phyloP scores from a whole-genome alignment of 192 early-diverging fungal genomes.

The Backusella tuberculispora region DNA sequence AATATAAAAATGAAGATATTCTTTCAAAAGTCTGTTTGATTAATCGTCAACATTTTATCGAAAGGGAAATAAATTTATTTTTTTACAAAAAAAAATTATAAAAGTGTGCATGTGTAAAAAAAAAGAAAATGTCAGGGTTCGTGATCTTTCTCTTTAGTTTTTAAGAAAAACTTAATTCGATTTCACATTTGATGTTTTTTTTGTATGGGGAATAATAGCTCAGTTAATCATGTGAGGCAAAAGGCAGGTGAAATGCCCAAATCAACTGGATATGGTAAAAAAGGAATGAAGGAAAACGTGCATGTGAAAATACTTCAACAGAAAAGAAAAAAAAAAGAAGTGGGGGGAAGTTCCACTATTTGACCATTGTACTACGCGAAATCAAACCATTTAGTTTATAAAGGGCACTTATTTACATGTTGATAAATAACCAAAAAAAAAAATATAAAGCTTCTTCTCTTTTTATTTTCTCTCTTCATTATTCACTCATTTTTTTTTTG shows the following conservation, averaged over 20 bases:
- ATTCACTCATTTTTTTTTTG: background rate
- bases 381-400: background rate
- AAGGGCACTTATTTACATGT: constrained; percentile 20
- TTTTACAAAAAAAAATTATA: background rate
- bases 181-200: constrained; percentile 7
- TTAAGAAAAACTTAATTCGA: background rate
- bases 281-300: constrained; percentile 6
- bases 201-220: background rate
- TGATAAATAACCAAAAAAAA: background rate
- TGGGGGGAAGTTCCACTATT: constrained; percentile 10
- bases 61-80: too few species aligned
- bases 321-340: background rate
- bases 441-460: background rate
- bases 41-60: too few species aligned
- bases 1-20: too few species aligned
- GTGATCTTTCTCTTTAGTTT: background rate
- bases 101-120: background rate
- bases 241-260: constrained; percentile 10
- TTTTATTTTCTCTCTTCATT: background rate
- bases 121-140: background rate
- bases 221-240: background rate
- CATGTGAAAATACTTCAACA: constrained; percentile 7
- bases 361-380: background rate
- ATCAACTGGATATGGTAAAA: background rate
- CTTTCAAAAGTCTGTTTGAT: too few species aligned